Evolutionary conservation across 495 filamentous ascomycete genomes (phyloP).

Genomic region (Parmelia sp.): DNA sequence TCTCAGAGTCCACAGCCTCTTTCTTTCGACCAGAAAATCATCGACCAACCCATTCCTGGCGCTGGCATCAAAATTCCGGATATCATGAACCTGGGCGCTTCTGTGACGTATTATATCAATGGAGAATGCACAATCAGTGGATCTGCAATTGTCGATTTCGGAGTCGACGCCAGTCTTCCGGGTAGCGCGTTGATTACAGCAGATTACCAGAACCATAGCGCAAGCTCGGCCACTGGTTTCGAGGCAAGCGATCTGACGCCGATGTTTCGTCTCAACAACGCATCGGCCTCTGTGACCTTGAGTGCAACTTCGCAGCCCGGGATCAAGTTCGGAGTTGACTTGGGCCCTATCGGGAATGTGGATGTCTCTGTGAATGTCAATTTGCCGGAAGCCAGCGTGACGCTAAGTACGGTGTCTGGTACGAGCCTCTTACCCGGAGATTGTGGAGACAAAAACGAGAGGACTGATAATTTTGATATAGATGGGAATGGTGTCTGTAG

Average conservation of each 20-base stretch:
- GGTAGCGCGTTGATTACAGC: conserved; percentile 27
- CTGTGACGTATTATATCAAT: conserved; percentile 28
- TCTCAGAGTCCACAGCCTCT: conserved; percentile 6
- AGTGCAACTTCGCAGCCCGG: conserved; percentile 31
- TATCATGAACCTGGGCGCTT: conserved; percentile 32
- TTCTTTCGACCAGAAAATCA: conserved; percentile 22
- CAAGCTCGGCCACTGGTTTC: conserved; percentile 30
- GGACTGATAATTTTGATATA: conserved; percentile 5
- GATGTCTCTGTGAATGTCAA: conserved; percentile 29
- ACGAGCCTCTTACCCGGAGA: background rate
- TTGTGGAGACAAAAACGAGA: background rate
- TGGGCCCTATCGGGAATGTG: conserved; percentile 26
- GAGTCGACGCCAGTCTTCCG: conserved; percentile 27
- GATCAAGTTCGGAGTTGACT: conserved; percentile 31
- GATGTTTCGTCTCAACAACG: conserved; percentile 27
- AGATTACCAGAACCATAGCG: conserved; percentile 22
- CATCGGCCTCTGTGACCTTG: conserved; percentile 25
- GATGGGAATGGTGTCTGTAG: conserved; percentile 27
- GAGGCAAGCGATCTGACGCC: conserved; percentile 22
- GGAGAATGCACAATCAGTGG: conserved; percentile 26
- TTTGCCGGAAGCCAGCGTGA: conserved; percentile 24
- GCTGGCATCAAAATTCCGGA: conserved; percentile 27
- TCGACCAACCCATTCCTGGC: conserved; percentile 26
- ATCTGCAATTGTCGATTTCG: conserved; percentile 30
- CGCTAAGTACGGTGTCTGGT: conserved; percentile 27